A percentile compares a stretch with the other conserved stretches of the same genome.
Evolutionary conservation across 768 basidiomycete species (phyloP).

Genomic region (Multifurca ochricompacta): DNA sequence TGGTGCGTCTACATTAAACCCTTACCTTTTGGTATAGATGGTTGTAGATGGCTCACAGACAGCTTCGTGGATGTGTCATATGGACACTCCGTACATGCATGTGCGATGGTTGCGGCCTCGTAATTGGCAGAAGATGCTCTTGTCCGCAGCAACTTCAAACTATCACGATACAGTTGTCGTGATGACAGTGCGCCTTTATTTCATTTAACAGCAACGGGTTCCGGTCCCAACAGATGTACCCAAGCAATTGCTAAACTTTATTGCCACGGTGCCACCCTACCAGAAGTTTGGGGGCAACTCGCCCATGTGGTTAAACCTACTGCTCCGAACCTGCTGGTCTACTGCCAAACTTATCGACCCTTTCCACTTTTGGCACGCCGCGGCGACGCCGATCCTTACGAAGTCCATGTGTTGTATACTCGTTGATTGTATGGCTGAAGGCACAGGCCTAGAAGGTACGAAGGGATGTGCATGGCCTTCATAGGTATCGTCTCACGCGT

Average conservation of each 20-base stretch:
- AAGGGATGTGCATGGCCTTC: too few species aligned
- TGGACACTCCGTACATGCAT: conserved; percentile 21
- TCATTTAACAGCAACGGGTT: neutral
- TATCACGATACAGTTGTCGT: conserved; percentile 8
- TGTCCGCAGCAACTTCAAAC: conserved; percentile 10
- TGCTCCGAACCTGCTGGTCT: conserved; percentile 18
- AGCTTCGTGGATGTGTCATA: conserved; percentile 44
- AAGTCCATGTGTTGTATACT: conserved; percentile 10
- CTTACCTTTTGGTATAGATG: neutral
- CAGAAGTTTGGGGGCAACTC: neutral
- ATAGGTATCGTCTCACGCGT: neutral
- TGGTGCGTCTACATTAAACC: conserved; percentile 34
- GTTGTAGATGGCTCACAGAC: conserved; percentile 32
- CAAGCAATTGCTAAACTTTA: conserved; percentile 6
- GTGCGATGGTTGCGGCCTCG: conserved; percentile 1
- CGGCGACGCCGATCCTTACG: neutral
- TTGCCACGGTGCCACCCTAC: neutral
- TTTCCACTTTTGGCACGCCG: conserved; percentile 7
- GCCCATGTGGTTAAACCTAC: neutral
- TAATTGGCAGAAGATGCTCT: conserved; percentile 18
- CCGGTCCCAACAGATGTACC: neutral
- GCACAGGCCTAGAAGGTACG: neutral
- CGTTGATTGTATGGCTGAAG: neutral
- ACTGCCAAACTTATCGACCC: conserved; percentile 14
- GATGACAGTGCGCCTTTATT: conserved; percentile 14